phyloP scores from a whole-genome alignment of 176 grass and related monocot genomes.

The Cenchrus purpureus region DNA sequence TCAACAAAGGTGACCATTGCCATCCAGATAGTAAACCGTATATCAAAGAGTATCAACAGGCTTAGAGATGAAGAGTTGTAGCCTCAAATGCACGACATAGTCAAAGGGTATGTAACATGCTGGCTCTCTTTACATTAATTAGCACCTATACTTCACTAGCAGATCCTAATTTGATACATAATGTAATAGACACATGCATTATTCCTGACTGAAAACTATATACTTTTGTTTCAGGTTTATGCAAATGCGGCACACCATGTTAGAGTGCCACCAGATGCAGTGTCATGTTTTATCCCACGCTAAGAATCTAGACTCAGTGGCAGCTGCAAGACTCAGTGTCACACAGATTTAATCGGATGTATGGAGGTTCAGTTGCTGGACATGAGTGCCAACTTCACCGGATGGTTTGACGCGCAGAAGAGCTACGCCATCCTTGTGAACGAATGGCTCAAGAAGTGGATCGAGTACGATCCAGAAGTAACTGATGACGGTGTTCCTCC shows the following conservation, averaged over 20 bases:
- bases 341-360: slow-evolving; percentile 51
- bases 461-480: slow-evolving; percentile 67
- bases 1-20: slow-evolving; percentile 58
- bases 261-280: slow-evolving; percentile 75
- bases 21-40: slow-evolving; percentile 53
- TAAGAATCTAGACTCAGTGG: slow-evolving; percentile 50
- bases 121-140: slow-evolving; percentile 19
- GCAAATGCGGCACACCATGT: slow-evolving; percentile 77
- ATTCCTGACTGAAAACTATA: slow-evolving; percentile 3
- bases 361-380: slow-evolving; percentile 62
- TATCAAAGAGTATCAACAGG: slow-evolving; percentile 61
- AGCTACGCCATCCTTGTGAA: slow-evolving; percentile 65
- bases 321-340: slow-evolving; percentile 40
- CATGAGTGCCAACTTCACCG: slow-evolving; percentile 51
- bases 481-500: slow-evolving; percentile 68
- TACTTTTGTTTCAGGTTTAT: slow-evolving; percentile 69
- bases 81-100: slow-evolving; percentile 54
- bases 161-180: neutral
- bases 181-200: neutral
- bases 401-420: slow-evolving; percentile 61
- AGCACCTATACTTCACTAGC: neutral
- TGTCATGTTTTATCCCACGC: slow-evolving; percentile 57
- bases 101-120: slow-evolving; percentile 64
- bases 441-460: slow-evolving; percentile 68
- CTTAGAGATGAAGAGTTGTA: slow-evolving; percentile 80